Conservation (phyloP, 2,329 filamentous ascomycete genomes). For the Neopestalotiopsis sp. region DNA sequence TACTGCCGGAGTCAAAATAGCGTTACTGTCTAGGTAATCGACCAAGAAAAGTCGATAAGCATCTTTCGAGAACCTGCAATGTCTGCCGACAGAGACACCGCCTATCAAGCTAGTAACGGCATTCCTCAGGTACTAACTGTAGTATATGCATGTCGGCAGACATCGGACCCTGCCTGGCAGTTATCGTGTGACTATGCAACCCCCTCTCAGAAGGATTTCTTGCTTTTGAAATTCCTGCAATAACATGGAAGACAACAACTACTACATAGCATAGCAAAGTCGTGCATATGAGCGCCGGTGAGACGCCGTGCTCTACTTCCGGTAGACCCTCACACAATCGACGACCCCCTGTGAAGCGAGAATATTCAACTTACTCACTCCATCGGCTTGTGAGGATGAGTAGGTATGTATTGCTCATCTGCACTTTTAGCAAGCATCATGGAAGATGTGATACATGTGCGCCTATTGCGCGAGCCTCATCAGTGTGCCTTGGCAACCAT, state of each 20-base stretch:
- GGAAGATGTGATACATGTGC: neutral
- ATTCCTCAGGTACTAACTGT: neutral
- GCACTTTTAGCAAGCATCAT: slow-evolving; percentile 8
- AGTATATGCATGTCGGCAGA: neutral
- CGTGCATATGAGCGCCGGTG: neutral
- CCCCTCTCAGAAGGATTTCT: neutral
- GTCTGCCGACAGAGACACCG: neutral
- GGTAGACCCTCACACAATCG: neutral
- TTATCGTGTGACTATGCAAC: slow-evolving; percentile 7
- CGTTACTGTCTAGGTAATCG: neutral
- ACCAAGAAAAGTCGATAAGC: slow-evolving; percentile 6
- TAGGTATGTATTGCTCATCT: neutral
- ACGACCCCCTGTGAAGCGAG: neutral
- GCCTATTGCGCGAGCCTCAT: slow-evolving; percentile 15
- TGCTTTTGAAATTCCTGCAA: neutral
- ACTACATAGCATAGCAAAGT: neutral
- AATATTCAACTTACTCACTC: neutral
- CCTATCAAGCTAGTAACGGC: neutral
- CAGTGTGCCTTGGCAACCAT: slow-evolving; percentile 5
- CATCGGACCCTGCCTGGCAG: neutral
- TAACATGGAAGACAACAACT: neutral
- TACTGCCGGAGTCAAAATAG: slow-evolving; percentile 13
- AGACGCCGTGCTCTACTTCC: neutral
- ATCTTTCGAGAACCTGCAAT: slow-evolving; percentile 7
- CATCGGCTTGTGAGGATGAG: neutral